These are phyloP conservation scores for Rhynchosporium graminicola DNA, from an alignment of 2,329 filamentous ascomycete species.

Conservation along the genomic window DNA sequence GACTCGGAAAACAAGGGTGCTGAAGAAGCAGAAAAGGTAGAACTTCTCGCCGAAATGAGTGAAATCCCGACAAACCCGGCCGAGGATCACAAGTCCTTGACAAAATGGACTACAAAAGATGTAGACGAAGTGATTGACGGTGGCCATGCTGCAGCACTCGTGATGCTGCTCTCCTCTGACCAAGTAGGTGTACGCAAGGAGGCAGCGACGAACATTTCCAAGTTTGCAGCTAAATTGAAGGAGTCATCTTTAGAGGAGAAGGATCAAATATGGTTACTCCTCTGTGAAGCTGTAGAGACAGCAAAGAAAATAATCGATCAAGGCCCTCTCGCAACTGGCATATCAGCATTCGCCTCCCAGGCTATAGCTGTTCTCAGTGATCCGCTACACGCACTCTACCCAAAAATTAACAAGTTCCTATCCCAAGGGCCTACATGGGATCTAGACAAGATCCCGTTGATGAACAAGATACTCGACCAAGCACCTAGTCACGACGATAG, in stretches of 20 bases:
- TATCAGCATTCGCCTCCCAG: conserved; percentile 73
- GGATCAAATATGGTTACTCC: conserved; percentile 75
- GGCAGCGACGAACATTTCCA: conserved; percentile 68
- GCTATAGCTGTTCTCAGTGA: conserved; percentile 70
- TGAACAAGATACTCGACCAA: conserved; percentile 60
- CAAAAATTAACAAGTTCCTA: conserved; percentile 83
- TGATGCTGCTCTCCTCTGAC: conserved; percentile 74
- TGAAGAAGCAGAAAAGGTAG: conserved; percentile 24
- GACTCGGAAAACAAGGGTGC: conserved; percentile 9
- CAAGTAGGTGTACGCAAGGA: conserved; percentile 78
- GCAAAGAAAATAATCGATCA: conserved; percentile 55
- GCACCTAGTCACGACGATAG: conserved; percentile 72
- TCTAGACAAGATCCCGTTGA: conserved; percentile 70
- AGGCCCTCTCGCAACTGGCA: conserved; percentile 67
- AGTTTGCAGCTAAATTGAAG: conserved; percentile 62
- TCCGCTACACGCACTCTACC: conserved; percentile 80
- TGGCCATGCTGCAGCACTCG: conserved; percentile 67
- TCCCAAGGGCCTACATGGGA: conserved; percentile 78
- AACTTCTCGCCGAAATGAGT: conserved; percentile 26
- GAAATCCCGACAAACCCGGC: conserved; percentile 3
- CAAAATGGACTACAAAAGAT: conserved; percentile 74
- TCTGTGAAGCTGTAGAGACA: conserved; percentile 80
- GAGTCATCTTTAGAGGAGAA: conserved; percentile 74
- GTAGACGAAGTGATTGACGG: conserved; percentile 79
- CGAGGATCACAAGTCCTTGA: conserved; percentile 53